Percentiles rank a stretch among this genome's conserved stretches.
These are phyloP conservation scores for Halteria grandinella DNA, from an alignment of 73 alveolate genomes.

Conservation along the genomic window DNA sequence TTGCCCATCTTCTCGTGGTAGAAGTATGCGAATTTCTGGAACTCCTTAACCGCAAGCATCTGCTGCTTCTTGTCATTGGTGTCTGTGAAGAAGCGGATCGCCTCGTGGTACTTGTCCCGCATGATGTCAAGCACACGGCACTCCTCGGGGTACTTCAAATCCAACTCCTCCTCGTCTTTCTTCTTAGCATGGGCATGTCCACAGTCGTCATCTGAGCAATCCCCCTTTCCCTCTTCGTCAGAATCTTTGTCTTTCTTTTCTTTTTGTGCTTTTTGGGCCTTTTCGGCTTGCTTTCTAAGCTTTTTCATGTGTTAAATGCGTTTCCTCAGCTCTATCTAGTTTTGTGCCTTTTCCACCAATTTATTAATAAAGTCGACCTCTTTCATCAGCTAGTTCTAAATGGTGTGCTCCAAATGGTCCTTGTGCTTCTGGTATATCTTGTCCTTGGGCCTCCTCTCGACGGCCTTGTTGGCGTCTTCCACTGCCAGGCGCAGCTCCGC, in stretches of 20 bases:
- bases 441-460: conserved; percentile 39
- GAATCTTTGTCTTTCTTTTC: background rate
- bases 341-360: conserved; percentile 24
- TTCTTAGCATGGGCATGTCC: background rate
- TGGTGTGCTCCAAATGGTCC: background rate
- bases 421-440: conserved; percentile 27
- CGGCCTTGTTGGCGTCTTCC: conserved; percentile 22
- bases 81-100: conserved; percentile 29
- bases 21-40: conserved; percentile 38
- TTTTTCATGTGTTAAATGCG: background rate
- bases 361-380: background rate
- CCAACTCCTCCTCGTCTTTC: conserved; percentile 11
- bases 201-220: too few relatives aligned
- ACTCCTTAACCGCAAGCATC: conserved; percentile 32
- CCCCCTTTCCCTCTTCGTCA: conserved; percentile 1
- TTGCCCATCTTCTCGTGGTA: conserved; percentile 41
- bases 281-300: background rate
- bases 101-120: conserved; percentile 42
- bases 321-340: background rate
- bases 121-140: conserved; percentile 38
- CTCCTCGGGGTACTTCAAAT: conserved; percentile 22
- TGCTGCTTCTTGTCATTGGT: conserved; percentile 35
- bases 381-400: background rate
- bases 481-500: conserved; percentile 26
- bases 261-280: background rate